phyloP scores from a whole-genome alignment of 176 grass and related monocot genomes.

The Rhipidocladum racemiflorum region DNA sequence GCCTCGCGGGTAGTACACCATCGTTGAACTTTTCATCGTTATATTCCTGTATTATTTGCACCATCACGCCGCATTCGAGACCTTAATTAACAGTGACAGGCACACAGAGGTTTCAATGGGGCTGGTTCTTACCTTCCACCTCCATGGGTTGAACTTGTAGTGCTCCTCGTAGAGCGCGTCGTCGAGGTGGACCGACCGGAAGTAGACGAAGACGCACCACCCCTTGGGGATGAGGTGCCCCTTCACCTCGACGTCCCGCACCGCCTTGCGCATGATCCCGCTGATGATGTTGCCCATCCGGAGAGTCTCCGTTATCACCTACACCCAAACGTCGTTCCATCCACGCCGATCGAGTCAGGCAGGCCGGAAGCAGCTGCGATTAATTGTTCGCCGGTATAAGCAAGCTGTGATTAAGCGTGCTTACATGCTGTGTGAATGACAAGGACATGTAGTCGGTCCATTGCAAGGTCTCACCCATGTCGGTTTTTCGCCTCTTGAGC shows the following conservation, averaged over 20 bases:
- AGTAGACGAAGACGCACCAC: constrained; percentile 91
- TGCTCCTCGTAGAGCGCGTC: constrained; percentile 59
- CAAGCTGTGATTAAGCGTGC: neutral
- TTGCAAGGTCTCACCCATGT: constrained; percentile 52
- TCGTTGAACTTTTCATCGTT: too few relatives aligned
- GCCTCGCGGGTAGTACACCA: too few relatives aligned
- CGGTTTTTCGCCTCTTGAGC: constrained; percentile 53
- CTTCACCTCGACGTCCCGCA: constrained; percentile 76
- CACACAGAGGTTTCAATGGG: too few relatives aligned
- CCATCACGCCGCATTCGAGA: too few relatives aligned
- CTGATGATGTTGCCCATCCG: constrained; percentile 87
- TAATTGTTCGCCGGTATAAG: too few relatives aligned
- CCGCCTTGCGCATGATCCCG: constrained; percentile 94
- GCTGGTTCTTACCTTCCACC: constrained; percentile 77
- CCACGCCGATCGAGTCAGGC: too few relatives aligned
- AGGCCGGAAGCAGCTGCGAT: too few relatives aligned
- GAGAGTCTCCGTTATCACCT: constrained; percentile 80
- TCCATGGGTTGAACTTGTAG: constrained; percentile 94
- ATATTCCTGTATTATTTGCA: too few relatives aligned
- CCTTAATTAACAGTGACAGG: too few relatives aligned
- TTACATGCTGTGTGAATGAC: constrained; percentile 92
- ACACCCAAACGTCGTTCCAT: too few relatives aligned
- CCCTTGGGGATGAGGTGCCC: constrained; percentile 92
- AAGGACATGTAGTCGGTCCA: constrained; percentile 93
- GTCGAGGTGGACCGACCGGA: constrained; percentile 88